Conservation (phyloP, 1,139 yeast species). For the Williopsis jadinii region DNA sequence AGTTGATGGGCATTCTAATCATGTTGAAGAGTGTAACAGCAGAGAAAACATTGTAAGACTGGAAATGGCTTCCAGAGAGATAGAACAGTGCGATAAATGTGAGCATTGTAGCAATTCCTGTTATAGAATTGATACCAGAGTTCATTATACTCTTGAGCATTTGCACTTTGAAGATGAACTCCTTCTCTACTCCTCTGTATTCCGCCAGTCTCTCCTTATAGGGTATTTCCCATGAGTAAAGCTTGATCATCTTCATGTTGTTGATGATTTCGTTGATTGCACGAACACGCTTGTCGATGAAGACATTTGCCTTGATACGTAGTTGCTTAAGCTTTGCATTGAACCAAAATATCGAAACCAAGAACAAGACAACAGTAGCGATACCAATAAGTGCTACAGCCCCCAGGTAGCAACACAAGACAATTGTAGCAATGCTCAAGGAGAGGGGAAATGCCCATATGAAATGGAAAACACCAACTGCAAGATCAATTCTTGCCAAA, state of each 20-base stretch:
- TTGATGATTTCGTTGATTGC: conserved; percentile 57
- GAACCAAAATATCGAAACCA: conserved; percentile 28
- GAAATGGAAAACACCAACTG: conserved; percentile 58
- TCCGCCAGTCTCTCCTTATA: conserved; percentile 39
- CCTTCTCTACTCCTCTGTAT: conserved; percentile 43
- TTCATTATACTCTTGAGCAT: conserved; percentile 42
- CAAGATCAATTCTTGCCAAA: conserved; percentile 64
- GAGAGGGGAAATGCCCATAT: conserved; percentile 52
- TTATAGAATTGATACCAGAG: conserved; percentile 45
- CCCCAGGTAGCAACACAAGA: conserved; percentile 57
- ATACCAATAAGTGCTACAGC: conserved; percentile 53
- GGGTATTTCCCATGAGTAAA: conserved; percentile 69
- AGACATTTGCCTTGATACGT: conserved; percentile 38
- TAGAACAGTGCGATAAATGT: conserved; percentile 58
- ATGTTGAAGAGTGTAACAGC: conserved; percentile 64
- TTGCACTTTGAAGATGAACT: conserved; percentile 39
- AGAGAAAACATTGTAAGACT: conserved; percentile 62
- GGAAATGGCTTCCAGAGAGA: conserved; percentile 25
- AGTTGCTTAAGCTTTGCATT: conserved; percentile 32
- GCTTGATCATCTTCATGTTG: conserved; percentile 63
- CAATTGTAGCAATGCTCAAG: conserved; percentile 43
- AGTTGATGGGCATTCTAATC: conserved; percentile 57
- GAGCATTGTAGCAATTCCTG: conserved; percentile 56
- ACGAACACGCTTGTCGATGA: conserved; percentile 54
- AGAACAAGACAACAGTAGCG: conserved; percentile 32